A percentile compares a stretch with the other conserved stretches of the same genome.
Evolutionary conservation across 2,329 filamentous ascomycete genomes (phyloP).

Genomic region (Colletotrichum endophyticum): DNA sequence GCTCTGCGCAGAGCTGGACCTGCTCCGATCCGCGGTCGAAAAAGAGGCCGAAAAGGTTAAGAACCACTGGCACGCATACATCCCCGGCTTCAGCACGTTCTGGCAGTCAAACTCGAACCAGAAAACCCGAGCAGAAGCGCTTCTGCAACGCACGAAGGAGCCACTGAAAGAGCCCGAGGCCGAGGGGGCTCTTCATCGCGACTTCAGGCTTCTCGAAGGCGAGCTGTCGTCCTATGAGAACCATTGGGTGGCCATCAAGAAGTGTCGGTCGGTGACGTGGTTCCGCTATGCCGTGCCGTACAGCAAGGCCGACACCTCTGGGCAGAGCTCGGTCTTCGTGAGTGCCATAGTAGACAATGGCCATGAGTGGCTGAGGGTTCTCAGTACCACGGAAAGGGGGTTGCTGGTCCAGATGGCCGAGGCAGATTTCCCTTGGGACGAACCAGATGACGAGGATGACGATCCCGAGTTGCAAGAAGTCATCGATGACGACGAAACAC

Average conservation of each 20-base stretch:
- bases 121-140: background rate
- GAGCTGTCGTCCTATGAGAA: slow-evolving; percentile 8
- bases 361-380: slow-evolving; percentile 39
- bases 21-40: background rate
- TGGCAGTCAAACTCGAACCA: background rate
- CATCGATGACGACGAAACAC: slow-evolving; percentile 38
- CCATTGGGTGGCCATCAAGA: slow-evolving; percentile 11
- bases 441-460: slow-evolving; percentile 18
- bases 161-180: background rate
- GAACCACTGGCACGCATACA: slow-evolving; percentile 12
- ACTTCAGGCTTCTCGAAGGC: slow-evolving; percentile 7
- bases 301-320: background rate
- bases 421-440: slow-evolving; percentile 43
- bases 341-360: slow-evolving; percentile 33
- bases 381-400: slow-evolving; percentile 32
- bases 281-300: slow-evolving; percentile 4
- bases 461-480: slow-evolving; percentile 33
- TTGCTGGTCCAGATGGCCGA: slow-evolving; percentile 43
- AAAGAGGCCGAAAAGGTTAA: background rate
- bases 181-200: background rate
- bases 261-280: slow-evolving; percentile 8
- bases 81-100: slow-evolving; percentile 14
- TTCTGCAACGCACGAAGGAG: background rate
- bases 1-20: background rate
- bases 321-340: background rate